Evolutionary conservation across 2,329 filamentous ascomycete genomes (phyloP), one percentile per base, ranked within the genome.

Genomic region (Verticillium alfalfae): DNA sequence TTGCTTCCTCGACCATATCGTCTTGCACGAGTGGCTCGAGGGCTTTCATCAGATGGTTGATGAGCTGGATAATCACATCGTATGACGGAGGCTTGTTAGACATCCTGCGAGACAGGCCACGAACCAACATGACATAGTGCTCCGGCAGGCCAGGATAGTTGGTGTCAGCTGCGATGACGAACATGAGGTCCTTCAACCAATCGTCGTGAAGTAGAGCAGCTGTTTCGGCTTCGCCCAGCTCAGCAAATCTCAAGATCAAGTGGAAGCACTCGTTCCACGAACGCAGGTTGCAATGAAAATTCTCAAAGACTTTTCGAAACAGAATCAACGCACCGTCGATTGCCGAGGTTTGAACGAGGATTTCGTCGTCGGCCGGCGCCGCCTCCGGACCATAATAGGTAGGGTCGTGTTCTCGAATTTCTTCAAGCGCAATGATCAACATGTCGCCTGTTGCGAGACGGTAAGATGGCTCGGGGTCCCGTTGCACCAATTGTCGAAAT

Each of bases 201-300:
- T 84, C 82, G 37, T 81, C 77, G 12, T 86, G 82, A 31, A 93
- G 77, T 31, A 93, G 77, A 6, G 82, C 70, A 2, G 78, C 77
- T 22, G 83, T 79, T 70, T 92, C 88, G 5, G 79, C 71, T 3
- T 78, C 73, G 1, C 89, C 89, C 60, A 91, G 73, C 56, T 77
- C 79, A 15, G 86, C 85, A 69, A 93, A 88, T n/a, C 78, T 78
- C n/a, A 83, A 70, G 64, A 93, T 78, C n/a, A 90, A 81, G 13
- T 84, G 83, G 70, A 94, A 94, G 62, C 89, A 88, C 68, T 94
- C 90, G 52, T 88, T 84, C 91, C 91, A 95, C 3, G 89, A 84
- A 61, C 87, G 84, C 34, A 86, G 76, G 56, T 82, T 78, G 2
- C 78, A 73, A 63, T 91, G 86, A 61, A 92, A 86, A n/a, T 75